Base-by-base conservation (phyloP, 495 filamentous ascomycete species). In the Lentithecium fluviatile region DNA sequence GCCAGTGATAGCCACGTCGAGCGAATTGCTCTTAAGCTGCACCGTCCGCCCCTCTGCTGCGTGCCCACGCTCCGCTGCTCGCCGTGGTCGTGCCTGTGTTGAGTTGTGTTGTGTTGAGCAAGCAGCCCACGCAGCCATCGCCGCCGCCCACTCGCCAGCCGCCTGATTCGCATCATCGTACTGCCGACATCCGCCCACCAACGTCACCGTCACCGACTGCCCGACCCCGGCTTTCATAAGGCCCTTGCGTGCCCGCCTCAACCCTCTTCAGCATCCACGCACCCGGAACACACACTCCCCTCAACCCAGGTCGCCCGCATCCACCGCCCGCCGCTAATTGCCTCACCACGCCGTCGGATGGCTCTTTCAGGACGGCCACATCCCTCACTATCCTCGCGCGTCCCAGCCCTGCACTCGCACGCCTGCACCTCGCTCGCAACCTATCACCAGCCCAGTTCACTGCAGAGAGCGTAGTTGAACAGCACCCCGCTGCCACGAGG, bases 391-490 rank as follows among this genome's bases (percentile, higher is more conserved):
- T 42, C 50, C 21, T 38, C 47, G 50, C 55, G 29, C 64, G 55
- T 63, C 8, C 64, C 64, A 17, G 37, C 64, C 43, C 45, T 60
- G 21, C 54, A 47, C 50, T 63, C 54, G 36, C 46, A 51, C 60
- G 51, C 45, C 32, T 48, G 48, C 42, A 42, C n/a, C 46, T 60
- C 54, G 10, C 57, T 65, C 13, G 29, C 60, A 29, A 48, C 32
- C 51, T 68, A 64, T 37, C 60, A 68, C 56, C 56, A 53, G 26
- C 65, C 65, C 19, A 64, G 60, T 26, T 61, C 60, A 10, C 57
- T 68, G 11, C 65, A 68, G 56, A 58, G 65, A 38, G 61, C 60
- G 42, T 68, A 68, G 60, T 61, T 21, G 53, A 34, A 56, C 52
- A 60, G 56, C 42, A 32, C 54, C 26, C 25, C 47, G 43, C 42